A percentile compares a stretch with the other conserved stretches of the same genome.
phyloP scores from a whole-genome alignment of 164 flowering plant species.

The Berberis thunbergii region DNA sequence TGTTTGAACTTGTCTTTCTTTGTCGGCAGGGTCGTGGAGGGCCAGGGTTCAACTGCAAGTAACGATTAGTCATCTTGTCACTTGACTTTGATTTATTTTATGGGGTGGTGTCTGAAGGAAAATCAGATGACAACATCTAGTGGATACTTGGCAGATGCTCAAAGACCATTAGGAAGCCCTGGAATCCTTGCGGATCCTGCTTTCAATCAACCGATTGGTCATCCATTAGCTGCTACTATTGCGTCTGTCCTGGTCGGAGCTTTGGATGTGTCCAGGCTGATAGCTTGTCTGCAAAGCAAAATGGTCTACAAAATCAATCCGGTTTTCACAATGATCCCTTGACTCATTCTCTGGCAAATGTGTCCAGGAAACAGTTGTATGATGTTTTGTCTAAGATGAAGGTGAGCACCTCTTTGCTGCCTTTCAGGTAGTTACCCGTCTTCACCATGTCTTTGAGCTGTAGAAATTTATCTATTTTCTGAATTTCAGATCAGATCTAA shows the following conservation, averaged over 20 bases:
- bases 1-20: slow-evolving; percentile 6
- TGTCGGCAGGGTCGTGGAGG: slow-evolving; percentile 91
- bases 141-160: slow-evolving; percentile 31
- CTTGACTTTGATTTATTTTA: not conserved
- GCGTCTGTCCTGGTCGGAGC: slow-evolving; percentile 80
- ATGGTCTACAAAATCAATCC: slow-evolving; percentile 40
- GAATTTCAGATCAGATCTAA: no score
- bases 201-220: slow-evolving; percentile 72
- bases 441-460: no score
- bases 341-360: slow-evolving; percentile 75
- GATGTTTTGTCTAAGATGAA: slow-evolving; percentile 64
- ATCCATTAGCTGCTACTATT: slow-evolving; percentile 66
- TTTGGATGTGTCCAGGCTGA: slow-evolving; percentile 64
- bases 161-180: slow-evolving; percentile 49
- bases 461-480: no score
- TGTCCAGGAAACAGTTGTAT: slow-evolving; percentile 68
- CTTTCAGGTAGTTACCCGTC: slow-evolving; percentile 41
- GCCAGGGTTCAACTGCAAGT: slow-evolving; percentile 62
- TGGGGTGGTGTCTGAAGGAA: not conserved
- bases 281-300: slow-evolving; percentile 26
- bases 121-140: not conserved
- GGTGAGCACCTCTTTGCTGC: slow-evolving; percentile 26
- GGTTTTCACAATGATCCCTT: slow-evolving; percentile 62
- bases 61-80: slow-evolving; percentile 39
- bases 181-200: slow-evolving; percentile 37